These are phyloP conservation scores for Pulveroboletus sp. DNA, from an alignment of 768 basidiomycete genomes.

Conservation along the genomic window DNA sequence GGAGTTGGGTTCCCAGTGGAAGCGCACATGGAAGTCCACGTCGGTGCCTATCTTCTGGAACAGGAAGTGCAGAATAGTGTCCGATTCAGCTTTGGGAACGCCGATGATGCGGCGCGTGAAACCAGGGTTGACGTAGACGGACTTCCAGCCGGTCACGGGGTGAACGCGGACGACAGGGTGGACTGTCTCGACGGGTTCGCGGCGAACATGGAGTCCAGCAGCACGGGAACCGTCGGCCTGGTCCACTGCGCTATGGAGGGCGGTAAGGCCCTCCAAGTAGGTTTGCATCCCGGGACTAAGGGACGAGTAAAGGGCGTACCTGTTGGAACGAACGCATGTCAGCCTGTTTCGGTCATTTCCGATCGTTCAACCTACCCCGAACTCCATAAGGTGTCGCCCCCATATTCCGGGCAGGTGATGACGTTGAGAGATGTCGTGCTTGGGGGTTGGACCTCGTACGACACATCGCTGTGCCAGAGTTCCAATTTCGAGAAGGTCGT, in stretches of 20 bases:
- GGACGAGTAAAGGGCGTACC: conserved; percentile 80
- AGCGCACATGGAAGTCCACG: conserved; percentile 70
- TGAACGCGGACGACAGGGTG: conserved; percentile 84
- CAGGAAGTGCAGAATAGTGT: conserved; percentile 63
- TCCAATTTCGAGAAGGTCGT: conserved; percentile 68
- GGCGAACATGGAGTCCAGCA: conserved; percentile 64
- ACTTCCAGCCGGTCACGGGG: conserved; percentile 82
- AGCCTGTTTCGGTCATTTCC: not conserved
- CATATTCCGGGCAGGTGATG: conserved; percentile 62
- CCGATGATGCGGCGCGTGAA: conserved; percentile 79
- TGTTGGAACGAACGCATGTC: conserved; percentile 23
- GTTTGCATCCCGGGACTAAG: conserved; percentile 69
- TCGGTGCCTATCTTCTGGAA: conserved; percentile 68
- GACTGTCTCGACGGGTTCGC: conserved; percentile 61
- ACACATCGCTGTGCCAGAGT: conserved; percentile 78
- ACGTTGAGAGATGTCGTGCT: conserved; percentile 73
- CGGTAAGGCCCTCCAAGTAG: conserved; percentile 69
- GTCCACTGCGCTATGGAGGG: conserved; percentile 71
- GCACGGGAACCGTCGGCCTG: conserved; percentile 73
- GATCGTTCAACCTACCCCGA: conserved; percentile 51
- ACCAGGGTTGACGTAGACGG: conserved; percentile 76
- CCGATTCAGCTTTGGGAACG: conserved; percentile 79
- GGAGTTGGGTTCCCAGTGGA: conserved; percentile 72
- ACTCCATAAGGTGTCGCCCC: conserved; percentile 79
- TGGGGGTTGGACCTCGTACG: conserved; percentile 82